These are phyloP conservation scores for Kalanchoe fedtschenkoi DNA, from an alignment of 164 flowering plant genomes.

Conservation along the genomic window DNA sequence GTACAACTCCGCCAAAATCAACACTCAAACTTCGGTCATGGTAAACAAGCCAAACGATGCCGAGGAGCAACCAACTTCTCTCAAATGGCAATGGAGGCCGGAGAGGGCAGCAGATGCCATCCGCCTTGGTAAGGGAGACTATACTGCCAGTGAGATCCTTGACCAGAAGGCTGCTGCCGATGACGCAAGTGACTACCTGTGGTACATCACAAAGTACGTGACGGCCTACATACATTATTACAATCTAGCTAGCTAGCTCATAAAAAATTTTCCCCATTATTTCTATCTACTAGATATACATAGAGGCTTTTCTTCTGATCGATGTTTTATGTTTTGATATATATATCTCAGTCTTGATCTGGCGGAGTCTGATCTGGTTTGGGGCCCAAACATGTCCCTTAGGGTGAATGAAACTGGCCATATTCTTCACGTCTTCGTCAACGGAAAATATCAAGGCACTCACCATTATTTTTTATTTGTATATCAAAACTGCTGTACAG, in stretches of 20 bases:
- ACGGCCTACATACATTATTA: too few species aligned
- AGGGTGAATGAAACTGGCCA: conserved; percentile 51
- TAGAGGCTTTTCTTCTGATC: background rate
- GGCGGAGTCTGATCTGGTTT: conserved; percentile 18
- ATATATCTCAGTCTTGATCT: conserved; percentile 18
- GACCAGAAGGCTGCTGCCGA: conserved; percentile 42
- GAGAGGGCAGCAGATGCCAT: conserved; percentile 21
- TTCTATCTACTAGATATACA: background rate
- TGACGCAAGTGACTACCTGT: conserved; percentile 60
- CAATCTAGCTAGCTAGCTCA: too few species aligned
- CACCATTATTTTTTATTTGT: background rate
- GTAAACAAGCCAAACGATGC: conserved; percentile 22
- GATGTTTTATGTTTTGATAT: background rate
- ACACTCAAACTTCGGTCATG: conserved; percentile 22
- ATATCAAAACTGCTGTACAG: background rate
- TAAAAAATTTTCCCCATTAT: too few species aligned
- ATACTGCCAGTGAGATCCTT: conserved; percentile 16
- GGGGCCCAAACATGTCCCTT: conserved; percentile 28
- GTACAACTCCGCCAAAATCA: conserved; percentile 40
- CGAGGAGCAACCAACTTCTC: conserved; percentile 21
- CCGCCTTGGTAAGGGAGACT: conserved; percentile 23
- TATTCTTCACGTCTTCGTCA: conserved; percentile 52
- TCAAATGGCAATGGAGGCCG: conserved; percentile 54
- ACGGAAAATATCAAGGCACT: conserved; percentile 40
- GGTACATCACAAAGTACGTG: conserved; percentile 76